These are phyloP conservation scores for Mortierella sp. DNA, from an alignment of 371 early-diverging fungal species.

Conservation along the genomic window DNA sequence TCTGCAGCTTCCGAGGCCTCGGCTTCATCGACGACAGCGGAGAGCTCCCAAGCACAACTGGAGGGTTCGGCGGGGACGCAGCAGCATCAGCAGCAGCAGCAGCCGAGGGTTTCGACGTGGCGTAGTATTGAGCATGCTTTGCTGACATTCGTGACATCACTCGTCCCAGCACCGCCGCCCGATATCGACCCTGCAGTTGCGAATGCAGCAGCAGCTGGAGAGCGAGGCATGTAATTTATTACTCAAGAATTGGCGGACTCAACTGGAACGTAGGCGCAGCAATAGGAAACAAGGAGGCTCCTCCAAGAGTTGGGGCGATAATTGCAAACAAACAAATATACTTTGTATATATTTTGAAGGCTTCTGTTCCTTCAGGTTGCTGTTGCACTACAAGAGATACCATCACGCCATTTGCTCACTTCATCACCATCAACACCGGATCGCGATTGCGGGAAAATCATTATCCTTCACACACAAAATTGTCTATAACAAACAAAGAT, in stretches of 20 bases:
- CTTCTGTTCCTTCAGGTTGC: no score
- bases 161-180: constrained; percentile 47
- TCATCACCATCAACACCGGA: no score
- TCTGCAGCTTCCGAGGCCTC: no score
- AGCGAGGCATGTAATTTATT: constrained; percentile 35
- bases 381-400: no score
- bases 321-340: no score
- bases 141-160: constrained; percentile 51
- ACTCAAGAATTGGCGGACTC: no score
- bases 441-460: no score
- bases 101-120: constrained; percentile 39
- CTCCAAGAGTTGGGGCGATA: no score
- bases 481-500: not conserved
- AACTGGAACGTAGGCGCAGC: no score
- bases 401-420: not conserved
- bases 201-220: constrained; percentile 36
- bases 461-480: not conserved
- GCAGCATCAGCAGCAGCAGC: constrained; percentile 13
- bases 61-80: not conserved
- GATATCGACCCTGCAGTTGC: constrained; percentile 52
- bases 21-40: not conserved
- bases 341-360: no score
- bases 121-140: constrained; percentile 47
- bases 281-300: no score
- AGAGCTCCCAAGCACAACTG: not conserved